These are phyloP conservation scores for Cicer cuneatum DNA, from an alignment of 306 rosid species.

Conservation along the genomic window DNA sequence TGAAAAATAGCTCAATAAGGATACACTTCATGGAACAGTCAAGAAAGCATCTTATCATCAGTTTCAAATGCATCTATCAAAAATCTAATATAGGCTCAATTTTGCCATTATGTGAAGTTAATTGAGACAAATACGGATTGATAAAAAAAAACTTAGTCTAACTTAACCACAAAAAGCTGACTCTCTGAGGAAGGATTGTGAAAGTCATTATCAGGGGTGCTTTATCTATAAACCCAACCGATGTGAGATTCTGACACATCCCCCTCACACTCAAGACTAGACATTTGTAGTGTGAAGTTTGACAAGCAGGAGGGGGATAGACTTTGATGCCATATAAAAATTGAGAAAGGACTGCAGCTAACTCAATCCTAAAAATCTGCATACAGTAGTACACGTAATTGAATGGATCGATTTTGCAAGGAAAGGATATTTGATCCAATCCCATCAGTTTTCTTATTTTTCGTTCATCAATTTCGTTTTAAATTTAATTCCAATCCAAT, in stretches of 20 bases:
- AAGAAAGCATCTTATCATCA: conserved; percentile 21
- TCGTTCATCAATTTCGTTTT: too few relatives aligned
- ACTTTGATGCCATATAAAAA: background rate
- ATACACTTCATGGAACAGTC: conserved; percentile 38
- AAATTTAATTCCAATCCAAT: background rate
- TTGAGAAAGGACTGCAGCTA: background rate
- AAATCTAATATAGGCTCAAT: conserved; percentile 27
- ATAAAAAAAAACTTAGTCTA: background rate
- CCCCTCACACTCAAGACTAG: background rate
- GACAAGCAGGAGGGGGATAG: background rate
- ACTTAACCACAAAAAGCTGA: conserved; percentile 19
- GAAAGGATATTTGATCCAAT: too few relatives aligned
- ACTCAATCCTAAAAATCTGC: background rate
- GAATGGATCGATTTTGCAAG: background rate
- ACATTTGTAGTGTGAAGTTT: background rate
- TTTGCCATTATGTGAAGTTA: conserved; percentile 19
- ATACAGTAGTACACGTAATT: background rate
- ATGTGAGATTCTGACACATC: background rate
- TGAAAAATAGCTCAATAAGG: conserved; percentile 47
- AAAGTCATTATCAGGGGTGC: conserved; percentile 3
- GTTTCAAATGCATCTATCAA: conserved; percentile 24
- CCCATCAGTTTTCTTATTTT: background rate
- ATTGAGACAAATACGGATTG: conserved; percentile 8
- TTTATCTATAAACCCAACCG: background rate
- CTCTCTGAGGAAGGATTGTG: background rate